Evolutionary conservation across 305 asterid species (phyloP).

Genomic region (Fraxinus platypoda): DNA sequence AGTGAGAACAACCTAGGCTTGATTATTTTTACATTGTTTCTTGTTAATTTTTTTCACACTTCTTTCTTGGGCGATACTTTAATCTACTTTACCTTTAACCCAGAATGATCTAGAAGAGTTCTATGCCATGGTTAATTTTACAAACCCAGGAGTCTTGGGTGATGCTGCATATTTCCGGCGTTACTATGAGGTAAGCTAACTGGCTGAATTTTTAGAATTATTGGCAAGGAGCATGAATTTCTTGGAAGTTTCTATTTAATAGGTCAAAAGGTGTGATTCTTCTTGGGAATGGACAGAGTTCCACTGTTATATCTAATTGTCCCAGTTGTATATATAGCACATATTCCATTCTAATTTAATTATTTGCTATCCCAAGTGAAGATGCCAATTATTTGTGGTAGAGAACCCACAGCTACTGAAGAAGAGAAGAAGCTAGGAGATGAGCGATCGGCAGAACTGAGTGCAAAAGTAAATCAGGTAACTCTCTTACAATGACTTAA

Average conservation of each 20-base stretch:
- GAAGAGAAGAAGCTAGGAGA: conserved; percentile 82
- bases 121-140: conserved; percentile 95
- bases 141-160: conserved; percentile 91
- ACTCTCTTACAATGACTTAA: conserved; percentile 13
- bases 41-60: conserved; percentile 12
- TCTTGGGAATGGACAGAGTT: conserved; percentile 6
- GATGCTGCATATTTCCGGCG: conserved; percentile 90
- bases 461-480: conserved; percentile 95
- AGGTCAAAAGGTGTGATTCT: conserved; percentile 5
- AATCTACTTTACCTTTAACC: conserved; percentile 19
- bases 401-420: conserved; percentile 85
- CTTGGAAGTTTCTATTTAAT: not conserved
- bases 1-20: conserved; percentile 46
- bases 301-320: conserved; percentile 20
- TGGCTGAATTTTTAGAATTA: conserved; percentile 16
- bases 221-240: conserved; percentile 12
- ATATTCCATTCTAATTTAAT: conserved; percentile 22
- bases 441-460: conserved; percentile 83
- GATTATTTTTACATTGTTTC: conserved; percentile 17
- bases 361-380: conserved; percentile 32
- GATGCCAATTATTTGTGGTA: conserved; percentile 86
- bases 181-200: conserved; percentile 75
- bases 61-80: conserved; percentile 9
- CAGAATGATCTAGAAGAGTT: conserved; percentile 99
- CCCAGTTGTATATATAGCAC: conserved; percentile 11